Evolutionary conservation across 2,329 filamentous ascomycete species (phyloP).

Genomic region (Penicillium sp.): DNA sequence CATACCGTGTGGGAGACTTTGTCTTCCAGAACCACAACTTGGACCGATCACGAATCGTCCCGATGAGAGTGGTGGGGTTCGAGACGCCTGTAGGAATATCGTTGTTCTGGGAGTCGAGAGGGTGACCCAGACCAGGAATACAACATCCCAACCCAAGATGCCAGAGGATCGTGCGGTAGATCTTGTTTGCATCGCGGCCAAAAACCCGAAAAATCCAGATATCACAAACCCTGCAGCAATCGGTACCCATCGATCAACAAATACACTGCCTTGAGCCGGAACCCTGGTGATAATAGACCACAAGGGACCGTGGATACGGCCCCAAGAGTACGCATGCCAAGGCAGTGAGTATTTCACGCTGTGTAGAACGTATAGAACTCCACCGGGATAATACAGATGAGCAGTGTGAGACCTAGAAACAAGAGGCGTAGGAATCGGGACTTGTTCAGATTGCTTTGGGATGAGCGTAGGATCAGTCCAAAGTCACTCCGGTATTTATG

Average conservation of each 20-base stretch:
- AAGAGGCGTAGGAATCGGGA: slow-evolving; percentile 64
- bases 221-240: slow-evolving; percentile 58
- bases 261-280: slow-evolving; percentile 49
- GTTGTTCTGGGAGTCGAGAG: slow-evolving; percentile 17
- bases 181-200: slow-evolving; percentile 61
- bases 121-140: slow-evolving; percentile 31
- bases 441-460: slow-evolving; percentile 56
- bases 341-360: slow-evolving; percentile 43
- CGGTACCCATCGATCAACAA: slow-evolving; percentile 63
- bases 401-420: slow-evolving; percentile 57
- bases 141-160: slow-evolving; percentile 46
- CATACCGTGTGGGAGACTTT: slow-evolving; percentile 25
- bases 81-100: slow-evolving; percentile 2
- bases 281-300: slow-evolving; percentile 57
- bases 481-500: slow-evolving; percentile 64
- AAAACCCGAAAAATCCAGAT: slow-evolving; percentile 70
- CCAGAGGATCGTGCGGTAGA: slow-evolving; percentile 55
- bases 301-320: slow-evolving; percentile 52
- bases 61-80: slow-evolving; percentile 22
- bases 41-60: slow-evolving; percentile 31
- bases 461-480: slow-evolving; percentile 57
- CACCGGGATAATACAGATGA: slow-evolving; percentile 59
- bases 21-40: slow-evolving; percentile 32
- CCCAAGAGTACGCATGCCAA: slow-evolving; percentile 58
- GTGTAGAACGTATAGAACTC: slow-evolving; percentile 55